Evolutionary conservation across 305 asterid species (phyloP).

Genomic region (Ajuga reptans): DNA sequence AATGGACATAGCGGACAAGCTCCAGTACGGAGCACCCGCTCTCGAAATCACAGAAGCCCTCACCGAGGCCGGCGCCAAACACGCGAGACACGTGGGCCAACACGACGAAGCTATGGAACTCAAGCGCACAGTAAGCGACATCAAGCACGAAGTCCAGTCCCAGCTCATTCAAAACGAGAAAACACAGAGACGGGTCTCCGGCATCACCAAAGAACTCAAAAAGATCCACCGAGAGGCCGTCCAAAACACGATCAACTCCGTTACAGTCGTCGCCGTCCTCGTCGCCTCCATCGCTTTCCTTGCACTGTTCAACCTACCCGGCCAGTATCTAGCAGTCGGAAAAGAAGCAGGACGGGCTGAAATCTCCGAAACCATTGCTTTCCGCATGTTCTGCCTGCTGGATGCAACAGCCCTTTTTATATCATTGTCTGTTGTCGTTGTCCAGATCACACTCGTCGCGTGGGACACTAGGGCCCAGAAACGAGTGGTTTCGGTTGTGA

Average conservation of each 20-base stretch:
- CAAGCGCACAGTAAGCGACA: slow-evolving; percentile 91
- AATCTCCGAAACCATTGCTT: slow-evolving; percentile 45
- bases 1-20: slow-evolving; percentile 92
- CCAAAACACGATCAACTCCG: slow-evolving; percentile 84
- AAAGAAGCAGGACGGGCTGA: slow-evolving; percentile 54
- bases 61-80: slow-evolving; percentile 76
- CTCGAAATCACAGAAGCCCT: slow-evolving; percentile 66
- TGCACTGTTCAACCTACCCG: slow-evolving; percentile 88
- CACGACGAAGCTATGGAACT: slow-evolving; percentile 71
- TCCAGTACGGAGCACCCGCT: slow-evolving; percentile 64
- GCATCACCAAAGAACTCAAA: slow-evolving; percentile 88
- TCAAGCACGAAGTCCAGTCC: slow-evolving; percentile 87
- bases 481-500: slow-evolving; percentile 76
- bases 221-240: slow-evolving; percentile 92
- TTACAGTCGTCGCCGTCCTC: slow-evolving; percentile 84
- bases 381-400: slow-evolving; percentile 76
- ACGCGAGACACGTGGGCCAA: slow-evolving; percentile 62
- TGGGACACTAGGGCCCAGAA: slow-evolving; percentile 92
- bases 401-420: slow-evolving; percentile 82
- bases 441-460: slow-evolving; percentile 85
- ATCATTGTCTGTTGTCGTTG: slow-evolving; percentile 83
- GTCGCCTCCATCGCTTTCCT: slow-evolving; percentile 95
- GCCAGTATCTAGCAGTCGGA: slow-evolving; percentile 46
- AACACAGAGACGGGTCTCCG: slow-evolving; percentile 84
- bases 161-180: slow-evolving; percentile 86